Evolutionary conservation across 2,329 filamentous ascomycete genomes (phyloP).

Genomic region (Pyrenochaeta sp.): DNA sequence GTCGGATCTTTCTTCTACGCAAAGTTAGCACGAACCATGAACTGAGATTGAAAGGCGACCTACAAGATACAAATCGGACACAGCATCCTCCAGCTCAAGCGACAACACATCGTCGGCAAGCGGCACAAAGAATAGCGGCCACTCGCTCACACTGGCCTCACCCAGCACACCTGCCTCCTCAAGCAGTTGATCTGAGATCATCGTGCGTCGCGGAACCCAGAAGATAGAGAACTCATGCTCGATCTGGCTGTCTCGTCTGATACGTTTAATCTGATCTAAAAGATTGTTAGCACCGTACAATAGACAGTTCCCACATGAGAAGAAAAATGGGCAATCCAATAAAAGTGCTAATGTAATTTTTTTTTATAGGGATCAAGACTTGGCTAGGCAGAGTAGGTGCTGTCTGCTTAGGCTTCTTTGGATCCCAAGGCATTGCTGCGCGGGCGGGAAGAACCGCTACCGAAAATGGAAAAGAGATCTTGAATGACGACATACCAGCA

Average conservation of each 20-base stretch:
- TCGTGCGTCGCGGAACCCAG: slow-evolving; percentile 91
- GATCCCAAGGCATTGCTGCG: slow-evolving; percentile 53
- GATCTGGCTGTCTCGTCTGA: slow-evolving; percentile 85
- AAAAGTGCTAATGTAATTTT: slow-evolving; percentile 47
- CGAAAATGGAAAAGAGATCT: too few species aligned
- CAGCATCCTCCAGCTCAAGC: slow-evolving; percentile 86
- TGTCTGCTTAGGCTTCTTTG: slow-evolving; percentile 69
- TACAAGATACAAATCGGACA: slow-evolving; percentile 84
- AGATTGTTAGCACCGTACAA: slow-evolving; percentile 58
- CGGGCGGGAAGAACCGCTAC: neutral
- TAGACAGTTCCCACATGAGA: slow-evolving; percentile 35
- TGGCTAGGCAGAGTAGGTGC: slow-evolving; percentile 63
- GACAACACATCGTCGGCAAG: slow-evolving; percentile 92
- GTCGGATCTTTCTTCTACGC: slow-evolving; percentile 82
- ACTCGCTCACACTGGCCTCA: slow-evolving; percentile 87
- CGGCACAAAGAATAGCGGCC: slow-evolving; percentile 89
- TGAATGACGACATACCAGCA: slow-evolving; percentile 70
- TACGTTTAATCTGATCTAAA: slow-evolving; percentile 86
- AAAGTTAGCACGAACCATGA: slow-evolving; percentile 28
- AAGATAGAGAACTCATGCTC: slow-evolving; percentile 97
- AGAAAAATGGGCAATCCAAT: slow-evolving; percentile 34
- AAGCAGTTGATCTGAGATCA: slow-evolving; percentile 88
- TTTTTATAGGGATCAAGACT: slow-evolving; percentile 64
- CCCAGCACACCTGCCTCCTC: slow-evolving; percentile 94
- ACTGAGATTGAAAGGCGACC: slow-evolving; percentile 21